phyloP scores from a whole-genome alignment of 768 basidiomycete species.

The Kockovaella imperatae region DNA sequence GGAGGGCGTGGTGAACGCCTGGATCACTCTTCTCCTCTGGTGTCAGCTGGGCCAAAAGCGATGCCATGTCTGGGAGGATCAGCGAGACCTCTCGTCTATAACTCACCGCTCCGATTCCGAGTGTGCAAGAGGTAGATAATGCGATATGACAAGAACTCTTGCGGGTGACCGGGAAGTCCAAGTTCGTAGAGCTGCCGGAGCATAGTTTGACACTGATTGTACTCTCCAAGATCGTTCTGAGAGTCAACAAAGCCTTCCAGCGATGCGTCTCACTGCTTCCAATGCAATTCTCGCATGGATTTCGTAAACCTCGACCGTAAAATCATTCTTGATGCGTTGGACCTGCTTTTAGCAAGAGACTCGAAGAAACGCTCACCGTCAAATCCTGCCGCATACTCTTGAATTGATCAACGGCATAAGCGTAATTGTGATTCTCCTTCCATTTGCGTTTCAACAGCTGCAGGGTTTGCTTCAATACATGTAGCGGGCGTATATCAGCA shows the following conservation, averaged over 20 bases:
- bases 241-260: neutral
- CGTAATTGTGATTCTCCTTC: slow-evolving; percentile 58
- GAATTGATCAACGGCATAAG: slow-evolving; percentile 95
- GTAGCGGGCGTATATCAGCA: slow-evolving; percentile 82
- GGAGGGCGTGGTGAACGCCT: slow-evolving; percentile 79
- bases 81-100: neutral
- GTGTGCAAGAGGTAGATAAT: slow-evolving; percentile 94
- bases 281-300: slow-evolving; percentile 96
- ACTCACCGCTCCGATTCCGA: slow-evolving; percentile 76
- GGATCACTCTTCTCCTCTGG: slow-evolving; percentile 72
- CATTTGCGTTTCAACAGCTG: slow-evolving; percentile 78
- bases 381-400: slow-evolving; percentile 96
- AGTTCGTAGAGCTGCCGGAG: slow-evolving; percentile 84
- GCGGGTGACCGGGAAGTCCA: slow-evolving; percentile 81
- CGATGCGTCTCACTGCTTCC: slow-evolving; percentile 60
- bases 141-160: slow-evolving; percentile 95
- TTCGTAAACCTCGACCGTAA: slow-evolving; percentile 94
- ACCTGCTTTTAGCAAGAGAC: slow-evolving; percentile 53
- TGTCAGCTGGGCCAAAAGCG: slow-evolving; percentile 96
- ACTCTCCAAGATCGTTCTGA: slow-evolving; percentile 97
- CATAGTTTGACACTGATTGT: slow-evolving; percentile 93
- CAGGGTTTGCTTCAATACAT: slow-evolving; percentile 75
- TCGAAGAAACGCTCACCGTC: slow-evolving; percentile 72
- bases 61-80: slow-evolving; percentile 67
- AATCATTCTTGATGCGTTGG: slow-evolving; percentile 96